A percentile compares a stretch with the other conserved stretches of the same genome.
These are phyloP conservation scores for Verticillium longisporum DNA, from an alignment of 2,329 filamentous ascomycete genomes.

Conservation along the genomic window DNA sequence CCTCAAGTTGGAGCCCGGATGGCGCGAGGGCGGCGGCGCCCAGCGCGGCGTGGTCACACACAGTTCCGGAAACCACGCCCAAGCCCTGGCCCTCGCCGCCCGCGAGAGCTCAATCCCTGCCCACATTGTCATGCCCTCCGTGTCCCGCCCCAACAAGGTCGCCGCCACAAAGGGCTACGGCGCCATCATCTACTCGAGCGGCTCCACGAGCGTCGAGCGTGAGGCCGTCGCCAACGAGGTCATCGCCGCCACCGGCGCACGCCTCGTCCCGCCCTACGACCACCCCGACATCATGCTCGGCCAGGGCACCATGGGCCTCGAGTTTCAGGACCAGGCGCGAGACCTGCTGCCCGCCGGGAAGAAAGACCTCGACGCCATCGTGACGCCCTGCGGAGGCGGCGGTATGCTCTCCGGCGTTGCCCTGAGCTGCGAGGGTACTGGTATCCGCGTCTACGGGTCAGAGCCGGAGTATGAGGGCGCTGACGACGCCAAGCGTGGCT, in stretches of 20 bases:
- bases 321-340: constrained; percentile 68
- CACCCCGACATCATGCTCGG: constrained; percentile 88
- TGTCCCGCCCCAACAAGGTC: constrained; percentile 80
- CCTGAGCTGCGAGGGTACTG: constrained; percentile 64
- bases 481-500: constrained; percentile 72
- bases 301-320: constrained; percentile 83
- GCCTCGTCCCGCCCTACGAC: constrained; percentile 84
- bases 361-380: constrained; percentile 58
- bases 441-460: constrained; percentile 74
- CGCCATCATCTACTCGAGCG: constrained; percentile 72
- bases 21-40: constrained; percentile 51
- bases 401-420: constrained; percentile 82
- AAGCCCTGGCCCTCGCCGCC: constrained; percentile 84
- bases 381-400: constrained; percentile 81
- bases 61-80: constrained; percentile 90
- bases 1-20: constrained; percentile 55
- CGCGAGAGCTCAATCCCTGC: constrained; percentile 66
- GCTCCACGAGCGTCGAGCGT: constrained; percentile 72
- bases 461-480: constrained; percentile 79
- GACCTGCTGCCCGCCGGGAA: constrained; percentile 35
- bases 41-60: constrained; percentile 78
- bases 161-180: constrained; percentile 74
- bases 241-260: constrained; percentile 64
- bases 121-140: constrained; percentile 88
- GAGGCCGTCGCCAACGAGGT: constrained; percentile 70